Percentiles rank a stretch among this genome's conserved stretches.
Evolutionary conservation across 352 stramenopile species (phyloP).

Genomic region (Stramenopiles sp.): DNA sequence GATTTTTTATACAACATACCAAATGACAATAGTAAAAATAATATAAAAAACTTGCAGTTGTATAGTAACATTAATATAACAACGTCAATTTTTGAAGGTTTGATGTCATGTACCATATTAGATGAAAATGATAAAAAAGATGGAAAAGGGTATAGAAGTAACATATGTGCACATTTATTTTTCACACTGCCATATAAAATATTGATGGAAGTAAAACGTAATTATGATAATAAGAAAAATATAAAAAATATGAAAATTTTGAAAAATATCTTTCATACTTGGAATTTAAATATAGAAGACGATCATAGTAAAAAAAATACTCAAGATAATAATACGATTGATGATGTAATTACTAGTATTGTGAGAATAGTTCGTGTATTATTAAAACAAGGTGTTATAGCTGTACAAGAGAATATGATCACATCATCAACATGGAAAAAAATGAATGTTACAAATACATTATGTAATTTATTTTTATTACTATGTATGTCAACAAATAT

Average conservation of each 20-base stretch:
- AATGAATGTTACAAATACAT: background rate
- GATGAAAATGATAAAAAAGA: background rate
- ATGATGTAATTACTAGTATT: no score
- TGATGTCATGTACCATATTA: background rate
- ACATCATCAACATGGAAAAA: background rate
- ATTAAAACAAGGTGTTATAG: background rate
- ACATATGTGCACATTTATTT: background rate
- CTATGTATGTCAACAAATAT: no score
- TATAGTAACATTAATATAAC: background rate
- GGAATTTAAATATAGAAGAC: background rate
- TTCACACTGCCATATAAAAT: background rate
- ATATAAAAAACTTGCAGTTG: background rate
- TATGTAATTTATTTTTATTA: background rate
- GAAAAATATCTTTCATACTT: background rate
- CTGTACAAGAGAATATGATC: background rate
- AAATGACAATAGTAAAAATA: background rate
- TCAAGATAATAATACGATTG: no score
- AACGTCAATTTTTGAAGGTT: background rate
- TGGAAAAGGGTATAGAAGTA: background rate
- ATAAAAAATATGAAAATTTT: background rate
- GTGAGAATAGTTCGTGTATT: background rate
- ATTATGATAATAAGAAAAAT: background rate
- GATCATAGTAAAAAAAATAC: background rate
- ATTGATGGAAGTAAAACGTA: background rate
- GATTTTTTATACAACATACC: background rate